phyloP scores from a whole-genome alignment of 352 stramenopile genomes.

The Thraustotheca clavata region DNA sequence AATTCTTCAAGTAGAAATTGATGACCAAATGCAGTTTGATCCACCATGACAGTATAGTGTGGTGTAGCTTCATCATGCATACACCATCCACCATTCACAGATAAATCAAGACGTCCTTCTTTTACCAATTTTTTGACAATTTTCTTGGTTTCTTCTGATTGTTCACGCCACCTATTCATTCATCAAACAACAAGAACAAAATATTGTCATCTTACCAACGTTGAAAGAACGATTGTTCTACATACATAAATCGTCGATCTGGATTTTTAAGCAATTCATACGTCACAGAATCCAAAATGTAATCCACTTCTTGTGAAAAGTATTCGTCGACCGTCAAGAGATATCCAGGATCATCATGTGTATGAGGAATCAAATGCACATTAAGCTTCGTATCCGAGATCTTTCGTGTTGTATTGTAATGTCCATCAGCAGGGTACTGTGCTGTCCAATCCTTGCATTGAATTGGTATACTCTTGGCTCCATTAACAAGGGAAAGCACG shows the following conservation, averaged over 20 bases:
- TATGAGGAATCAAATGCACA: constrained; percentile 95
- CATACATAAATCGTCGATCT: constrained; percentile 91
- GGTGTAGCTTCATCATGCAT: constrained; percentile 98
- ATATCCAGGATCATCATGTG: constrained; percentile 95
- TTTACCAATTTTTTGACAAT: constrained; percentile 82
- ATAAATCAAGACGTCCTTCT: constrained; percentile 89
- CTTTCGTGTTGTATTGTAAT: constrained; percentile 53
- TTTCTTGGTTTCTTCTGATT: constrained; percentile 57
- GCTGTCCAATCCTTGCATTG: constrained; percentile 8
- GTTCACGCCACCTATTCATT: constrained; percentile 81
- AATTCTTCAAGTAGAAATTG: constrained; percentile 93
- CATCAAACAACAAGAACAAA: too few species aligned
- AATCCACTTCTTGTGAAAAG: constrained; percentile 89
- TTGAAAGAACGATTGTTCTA: constrained; percentile 94
- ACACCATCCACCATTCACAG: constrained; percentile 94
- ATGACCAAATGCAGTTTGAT: constrained; percentile 97
- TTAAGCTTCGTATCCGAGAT: constrained; percentile 80
- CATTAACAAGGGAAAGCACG: too few species aligned
- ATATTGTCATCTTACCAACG: constrained; percentile 72
- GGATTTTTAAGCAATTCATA: constrained; percentile 81
- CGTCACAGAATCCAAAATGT: constrained; percentile 93
- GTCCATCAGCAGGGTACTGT: constrained; percentile 33
- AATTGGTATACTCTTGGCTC: too few species aligned
- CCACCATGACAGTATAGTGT: constrained; percentile 97
- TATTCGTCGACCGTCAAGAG: constrained; percentile 97